Conservation (phyloP, 108 stramenopile species). For the Nitzschia putrida region DNA sequence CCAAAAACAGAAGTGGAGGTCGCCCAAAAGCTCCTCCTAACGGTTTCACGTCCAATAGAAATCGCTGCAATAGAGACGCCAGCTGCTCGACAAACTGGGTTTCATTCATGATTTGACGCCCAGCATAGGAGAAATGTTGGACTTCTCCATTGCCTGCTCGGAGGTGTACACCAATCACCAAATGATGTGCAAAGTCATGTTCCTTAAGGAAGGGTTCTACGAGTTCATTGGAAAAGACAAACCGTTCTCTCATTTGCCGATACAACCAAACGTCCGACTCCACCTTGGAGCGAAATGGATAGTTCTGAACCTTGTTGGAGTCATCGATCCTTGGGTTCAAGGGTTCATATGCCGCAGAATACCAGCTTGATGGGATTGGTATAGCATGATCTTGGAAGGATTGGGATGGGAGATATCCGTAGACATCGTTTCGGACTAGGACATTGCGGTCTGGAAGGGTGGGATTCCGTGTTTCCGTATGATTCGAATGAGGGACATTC, state of each 20-base stretch:
- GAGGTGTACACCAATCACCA: constrained; percentile 53
- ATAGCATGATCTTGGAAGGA: constrained; percentile 42
- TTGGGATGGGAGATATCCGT: constrained; percentile 50
- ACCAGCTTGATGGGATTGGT: constrained; percentile 4
- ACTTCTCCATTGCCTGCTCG: constrained; percentile 53
- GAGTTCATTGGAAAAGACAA: constrained; percentile 26
- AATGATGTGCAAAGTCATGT: constrained; percentile 40
- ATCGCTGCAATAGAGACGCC: not conserved
- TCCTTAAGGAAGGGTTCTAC: constrained; percentile 27
- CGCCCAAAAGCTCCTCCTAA: not conserved
- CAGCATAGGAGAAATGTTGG: constrained; percentile 35
- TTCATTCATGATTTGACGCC: constrained; percentile 35
- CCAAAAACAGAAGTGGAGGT: constrained; percentile 47
- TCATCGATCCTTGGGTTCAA: not conserved
- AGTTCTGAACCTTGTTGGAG: not conserved
- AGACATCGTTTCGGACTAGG: constrained; percentile 51
- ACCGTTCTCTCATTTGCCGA: constrained; percentile 22
- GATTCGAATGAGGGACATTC: constrained; percentile 20
- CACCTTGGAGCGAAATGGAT: constrained; percentile 23
- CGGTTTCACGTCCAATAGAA: not conserved
- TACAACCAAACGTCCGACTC: constrained; percentile 47
- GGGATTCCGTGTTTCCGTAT: not conserved
- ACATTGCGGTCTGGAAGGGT: constrained; percentile 4
- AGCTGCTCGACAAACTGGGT: constrained; percentile 26
- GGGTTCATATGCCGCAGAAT: not conserved